A percentile compares a stretch with the other conserved stretches of the same genome.
These are phyloP conservation scores for Fomitopsis betulina DNA, from an alignment of 1,284 basidiomycete species.

Conservation along the genomic window DNA sequence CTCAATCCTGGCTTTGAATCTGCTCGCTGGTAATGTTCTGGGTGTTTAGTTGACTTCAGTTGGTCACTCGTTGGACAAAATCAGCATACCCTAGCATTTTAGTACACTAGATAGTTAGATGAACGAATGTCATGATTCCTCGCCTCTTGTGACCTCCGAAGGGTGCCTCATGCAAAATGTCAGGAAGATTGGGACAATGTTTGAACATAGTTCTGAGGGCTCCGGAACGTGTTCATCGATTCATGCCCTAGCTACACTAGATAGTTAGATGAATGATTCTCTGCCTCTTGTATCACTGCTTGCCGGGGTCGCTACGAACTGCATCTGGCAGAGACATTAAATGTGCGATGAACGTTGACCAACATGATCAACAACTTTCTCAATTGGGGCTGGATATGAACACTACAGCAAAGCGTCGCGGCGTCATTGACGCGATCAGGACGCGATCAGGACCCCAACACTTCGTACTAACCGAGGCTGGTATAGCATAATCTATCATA, in stretches of 20 bases:
- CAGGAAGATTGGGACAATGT: too few relatives aligned
- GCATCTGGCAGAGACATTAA: not conserved
- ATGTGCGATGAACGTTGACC: not conserved
- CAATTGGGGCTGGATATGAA: too few relatives aligned
- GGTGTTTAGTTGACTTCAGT: not conserved
- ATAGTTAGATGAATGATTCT: constrained; percentile 1
- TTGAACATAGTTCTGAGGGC: too few relatives aligned
- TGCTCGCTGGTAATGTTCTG: constrained; percentile 1
- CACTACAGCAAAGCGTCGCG: too few relatives aligned
- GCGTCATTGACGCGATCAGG: constrained; percentile 31
- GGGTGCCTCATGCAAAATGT: too few relatives aligned
- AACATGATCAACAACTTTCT: too few relatives aligned
- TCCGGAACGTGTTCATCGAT: too few relatives aligned
- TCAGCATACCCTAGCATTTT: constrained; percentile 2
- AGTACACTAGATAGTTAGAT: constrained; percentile 3
- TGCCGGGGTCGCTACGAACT: not conserved
- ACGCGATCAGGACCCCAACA: constrained; percentile 74
- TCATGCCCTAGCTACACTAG: constrained; percentile 1
- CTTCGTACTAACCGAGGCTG: not conserved
- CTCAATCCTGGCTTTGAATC: not conserved
- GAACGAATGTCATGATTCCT: not conserved
- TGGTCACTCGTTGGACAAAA: not conserved
- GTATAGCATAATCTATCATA: constrained; percentile 2
- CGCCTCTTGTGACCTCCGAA: not conserved
- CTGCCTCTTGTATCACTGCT: too few relatives aligned